These are phyloP conservation scores for Nakazawaea ernobii DNA, from an alignment of 805 yeast genomes.

Conservation along the genomic window DNA sequence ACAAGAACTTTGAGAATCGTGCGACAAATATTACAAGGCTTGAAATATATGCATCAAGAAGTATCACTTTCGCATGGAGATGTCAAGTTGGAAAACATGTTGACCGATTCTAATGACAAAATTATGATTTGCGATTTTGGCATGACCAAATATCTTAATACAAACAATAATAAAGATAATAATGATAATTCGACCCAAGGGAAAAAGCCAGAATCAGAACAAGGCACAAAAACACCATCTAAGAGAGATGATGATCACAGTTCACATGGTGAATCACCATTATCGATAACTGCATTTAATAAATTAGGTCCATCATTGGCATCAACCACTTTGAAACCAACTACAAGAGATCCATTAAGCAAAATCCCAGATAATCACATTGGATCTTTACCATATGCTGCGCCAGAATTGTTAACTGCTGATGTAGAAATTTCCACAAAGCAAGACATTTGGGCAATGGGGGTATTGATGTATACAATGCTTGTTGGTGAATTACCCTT, in stretches of 20 bases:
- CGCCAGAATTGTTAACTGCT: slow-evolving; percentile 75
- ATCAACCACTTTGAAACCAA: slow-evolving; percentile 12
- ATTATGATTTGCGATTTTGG: slow-evolving; percentile 86
- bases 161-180: neutral
- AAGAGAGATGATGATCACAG: no score
- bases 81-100: slow-evolving; percentile 74
- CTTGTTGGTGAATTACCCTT: slow-evolving; percentile 74
- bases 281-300: slow-evolving; percentile 22
- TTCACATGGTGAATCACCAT: slow-evolving; percentile 23
- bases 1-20: slow-evolving; percentile 30
- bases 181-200: slow-evolving; percentile 13
- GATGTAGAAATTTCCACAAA: slow-evolving; percentile 50
- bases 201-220: slow-evolving; percentile 12
- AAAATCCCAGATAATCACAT: slow-evolving; percentile 58
- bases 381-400: slow-evolving; percentile 89
- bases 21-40: slow-evolving; percentile 51
- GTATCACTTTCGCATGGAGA: slow-evolving; percentile 75
- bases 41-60: slow-evolving; percentile 57
- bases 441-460: slow-evolving; percentile 90
- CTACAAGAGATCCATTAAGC: neutral
- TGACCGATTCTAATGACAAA: slow-evolving; percentile 41
- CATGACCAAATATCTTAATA: slow-evolving; percentile 40
- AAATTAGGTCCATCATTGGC: slow-evolving; percentile 24
- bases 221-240: neutral
- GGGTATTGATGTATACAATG: slow-evolving; percentile 72